Base-by-base conservation (phyloP, 805 yeast species). In the Ogataea angusta region DNA sequence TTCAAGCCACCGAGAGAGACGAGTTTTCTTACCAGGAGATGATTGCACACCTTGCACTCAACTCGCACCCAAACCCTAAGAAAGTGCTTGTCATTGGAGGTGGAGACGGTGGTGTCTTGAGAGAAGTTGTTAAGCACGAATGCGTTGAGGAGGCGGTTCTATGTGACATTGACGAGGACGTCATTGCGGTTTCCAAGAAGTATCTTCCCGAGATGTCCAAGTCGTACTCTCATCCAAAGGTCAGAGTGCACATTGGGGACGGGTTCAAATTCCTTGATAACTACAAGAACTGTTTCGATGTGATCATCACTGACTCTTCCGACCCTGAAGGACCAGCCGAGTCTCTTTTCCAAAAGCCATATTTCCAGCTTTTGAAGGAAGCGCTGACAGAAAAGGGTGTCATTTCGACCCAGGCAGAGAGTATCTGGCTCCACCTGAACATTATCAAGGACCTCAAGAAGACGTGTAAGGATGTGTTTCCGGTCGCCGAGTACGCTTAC, bases 271-370 rank as follows among this genome's bases (percentile, higher is more conserved):
- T 86, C 69, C 76, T 91, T 63, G 82, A 82, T 46, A 85, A 85
- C 57, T 78, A 84, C 72, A 80, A 81, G 37, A 84, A 86, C 70
- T 77, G 86, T 42, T 91, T 86, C 56, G 99, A 91, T 62, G 97
- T 90, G 34, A 91, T 91, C 66, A 85, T 91, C 65, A 91, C 98
- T 37, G 99, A 91, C 64, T 89, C 97, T 22, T 87, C 96, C 24
- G 98, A 91, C 67, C 98, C 98, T 36, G 98, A 91, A 66, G 99
- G 98, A 42, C 98, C 99, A 24, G 98, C 98, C 36, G 96, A 83
- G 66, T 74, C 87, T 26, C 75, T 91, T 38, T 93, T 93, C 79
- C 95, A 90, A 70, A 83, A 85, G 64, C 87, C 89, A 21, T 91
- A 91, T 75, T 91, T 90, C 64, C 75, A 83, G 66, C 77, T 91